phyloP scores from a whole-genome alignment of 768 basidiomycete genomes.

The Leucocoprinus leucothites region DNA sequence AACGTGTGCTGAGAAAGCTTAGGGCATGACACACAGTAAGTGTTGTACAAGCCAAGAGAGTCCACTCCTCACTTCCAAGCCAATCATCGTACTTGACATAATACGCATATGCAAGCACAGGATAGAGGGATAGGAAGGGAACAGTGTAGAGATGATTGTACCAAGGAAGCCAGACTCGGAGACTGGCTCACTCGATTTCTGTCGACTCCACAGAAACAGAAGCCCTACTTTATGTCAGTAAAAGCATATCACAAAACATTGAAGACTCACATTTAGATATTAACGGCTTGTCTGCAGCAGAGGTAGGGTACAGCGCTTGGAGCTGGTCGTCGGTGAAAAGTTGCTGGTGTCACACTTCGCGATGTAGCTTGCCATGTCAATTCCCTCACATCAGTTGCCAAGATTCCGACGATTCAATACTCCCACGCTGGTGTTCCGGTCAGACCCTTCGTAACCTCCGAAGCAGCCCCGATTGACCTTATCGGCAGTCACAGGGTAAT shows the following conservation, averaged over 20 bases:
- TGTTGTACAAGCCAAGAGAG: conserved; percentile 85
- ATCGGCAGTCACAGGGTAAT: conserved; percentile 25
- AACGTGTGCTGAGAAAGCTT: conserved; percentile 87
- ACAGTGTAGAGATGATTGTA: conserved; percentile 69
- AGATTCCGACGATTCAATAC: no score
- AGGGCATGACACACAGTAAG: conserved; percentile 88
- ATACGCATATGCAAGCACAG: conserved; percentile 87
- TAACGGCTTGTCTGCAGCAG: conserved; percentile 8
- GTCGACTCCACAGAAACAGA: conserved; percentile 55
- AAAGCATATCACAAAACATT: background rate
- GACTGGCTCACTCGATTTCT: conserved; percentile 65
- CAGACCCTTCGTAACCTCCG: no score
- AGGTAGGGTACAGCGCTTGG: conserved; percentile 5
- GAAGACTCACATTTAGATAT: conserved; percentile 14
- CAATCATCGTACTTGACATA: conserved; percentile 87
- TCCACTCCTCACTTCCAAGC: conserved; percentile 95
- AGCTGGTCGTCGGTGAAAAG: background rate
- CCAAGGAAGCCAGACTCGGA: conserved; percentile 68
- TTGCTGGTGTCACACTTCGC: background rate
- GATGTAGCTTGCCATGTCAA: conserved; percentile 6
- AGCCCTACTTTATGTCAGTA: conserved; percentile 29
- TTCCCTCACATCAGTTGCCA: conserved; percentile 1
- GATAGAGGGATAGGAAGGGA: conserved; percentile 80
- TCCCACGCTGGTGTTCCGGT: no score
- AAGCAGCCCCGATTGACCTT: no score